Percentiles rank a stretch among this genome's conserved stretches.
Conservation (phyloP, 257 asterid genomes). For the Verbascum thapsus region DNA sequence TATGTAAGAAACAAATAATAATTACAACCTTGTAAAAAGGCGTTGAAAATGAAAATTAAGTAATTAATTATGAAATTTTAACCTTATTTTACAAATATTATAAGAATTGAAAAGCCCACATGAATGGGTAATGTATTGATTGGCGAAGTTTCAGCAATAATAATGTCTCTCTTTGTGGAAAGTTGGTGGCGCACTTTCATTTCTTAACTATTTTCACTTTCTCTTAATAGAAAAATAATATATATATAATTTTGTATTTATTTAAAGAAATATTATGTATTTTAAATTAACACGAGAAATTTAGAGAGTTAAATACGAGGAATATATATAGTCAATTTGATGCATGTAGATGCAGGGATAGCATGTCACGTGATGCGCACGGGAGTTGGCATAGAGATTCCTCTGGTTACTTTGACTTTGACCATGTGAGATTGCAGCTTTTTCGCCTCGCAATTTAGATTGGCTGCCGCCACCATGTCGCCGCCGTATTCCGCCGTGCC, state of each 20-base stretch:
- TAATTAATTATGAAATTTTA: too few species aligned
- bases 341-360: slow-evolving; percentile 1
- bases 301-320: too few species aligned
- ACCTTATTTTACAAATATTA: not conserved
- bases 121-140: slow-evolving; percentile 26
- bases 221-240: too few species aligned
- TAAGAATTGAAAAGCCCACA: slow-evolving; percentile 26
- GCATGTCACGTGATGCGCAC: slow-evolving; percentile 47
- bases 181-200: slow-evolving; percentile 44
- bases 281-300: too few species aligned
- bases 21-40: too few species aligned
- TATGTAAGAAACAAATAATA: too few species aligned
- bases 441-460: slow-evolving; percentile 44
- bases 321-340: slow-evolving; percentile 2
- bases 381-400: slow-evolving; percentile 39
- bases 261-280: too few species aligned
- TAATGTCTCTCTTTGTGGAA: slow-evolving; percentile 33
- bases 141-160: slow-evolving; percentile 25
- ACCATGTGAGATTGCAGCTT: slow-evolving; percentile 51
- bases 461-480: slow-evolving; percentile 25
- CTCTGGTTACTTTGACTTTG: slow-evolving; percentile 34
- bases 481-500: slow-evolving; percentile 27
- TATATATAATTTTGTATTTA: too few species aligned
- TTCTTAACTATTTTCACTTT: not conserved
- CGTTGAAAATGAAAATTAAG: not conserved